Evolutionary conservation across 2,329 filamentous ascomycete species (phyloP), one percentile per base, ranked within the genome.

Genomic region (Rhexocercosporidium sp.): DNA sequence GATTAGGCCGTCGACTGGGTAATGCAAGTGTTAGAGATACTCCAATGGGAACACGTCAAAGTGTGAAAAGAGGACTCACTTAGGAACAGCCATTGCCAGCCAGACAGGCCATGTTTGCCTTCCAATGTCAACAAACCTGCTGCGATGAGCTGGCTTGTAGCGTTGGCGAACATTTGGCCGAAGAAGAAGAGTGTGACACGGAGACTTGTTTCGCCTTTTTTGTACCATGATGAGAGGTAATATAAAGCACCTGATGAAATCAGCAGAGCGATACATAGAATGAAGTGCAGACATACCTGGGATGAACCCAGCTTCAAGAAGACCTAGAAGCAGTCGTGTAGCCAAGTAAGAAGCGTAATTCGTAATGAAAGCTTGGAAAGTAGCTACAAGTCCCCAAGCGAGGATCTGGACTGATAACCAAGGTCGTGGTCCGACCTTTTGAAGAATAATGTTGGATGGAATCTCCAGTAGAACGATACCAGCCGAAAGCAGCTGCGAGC

Each of bases 341-440:
- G 59, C 27, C 3, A 62, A 27, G 44, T 49, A 62, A 2, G 59
- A 62, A 27, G 41, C 27, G 25, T 62, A 62, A n/a, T 62, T 62
- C 16, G 41, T 22, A 27, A 62, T 62, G 44, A 62, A 62, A 27
- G 59, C 59, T 39, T 62, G 59, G 44, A 62, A 62, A 25, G 44
- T 62, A 22, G 59, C 59, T 22, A 62, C 59, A 1, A 62, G 25
- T 20, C 59, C 59, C 59, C 59, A 62, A 62, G 59, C 59, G 18
- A 62, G 46, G 22, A 62, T 62, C 44, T 62, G 59, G 41, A 51
- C 59, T 27, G 59, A 62, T 14, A 62, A 27, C 44, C 59, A 62
- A 11, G 34, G 59, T 22, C 59, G 59, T 51, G 44, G 59, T 39
- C 59, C 59, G 29, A 62, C 59, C 25, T 51, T 49, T 27, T 62